Evolutionary conservation across 768 basidiomycete species (phyloP), one percentile per base, ranked within the genome.

Genomic region (Termitomyces sp.): DNA sequence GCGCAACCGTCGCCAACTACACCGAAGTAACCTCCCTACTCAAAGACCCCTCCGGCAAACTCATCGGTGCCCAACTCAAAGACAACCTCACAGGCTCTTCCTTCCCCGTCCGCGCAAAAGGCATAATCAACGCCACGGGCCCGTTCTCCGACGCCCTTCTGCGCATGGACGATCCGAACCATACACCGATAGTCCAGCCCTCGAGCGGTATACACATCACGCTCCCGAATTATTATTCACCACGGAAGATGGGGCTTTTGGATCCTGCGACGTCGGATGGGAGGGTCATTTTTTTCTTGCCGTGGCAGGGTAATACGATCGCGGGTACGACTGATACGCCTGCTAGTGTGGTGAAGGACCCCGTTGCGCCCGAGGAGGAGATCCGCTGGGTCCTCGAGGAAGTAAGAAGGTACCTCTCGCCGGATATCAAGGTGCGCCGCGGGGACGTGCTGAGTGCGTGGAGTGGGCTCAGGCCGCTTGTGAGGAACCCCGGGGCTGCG

Each of bases 201-300:
- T 95, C 93, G 7, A 90, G 93, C 24, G 96, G 96, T 11, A 86
- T 96, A 24, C 96, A 99, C 75, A 93, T 98, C 76, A 96, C 96
- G 0, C 87, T 99, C 2, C 96, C 96, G 3, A 92, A 93, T 69
- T 99, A 98, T 78, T 98, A 97, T 72, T 93, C 94, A 1, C 96
- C 96, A 3, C 86, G 90, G 16, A 91, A 84, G 54, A 97, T 98
- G 92, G 96, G 97, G 48, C 83, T 98, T 5, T 83, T 98, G 49
- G 97, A 98, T 73, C 97, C 96, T 1, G 82, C 93, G 3, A 97
- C 97, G 4, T 94, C 92, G 0, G 96, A 99, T 65, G 96, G 96
- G 0, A 90, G 96, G 32, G 96, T 99, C 58, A 96, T 99, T 70
- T 99, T 98, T 83, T 97, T 99, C 84, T 84, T 99, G 11, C 96